These are phyloP conservation scores for Dothiorella sarmentorum DNA, from an alignment of 2,329 filamentous ascomycete genomes.

Conservation along the genomic window DNA sequence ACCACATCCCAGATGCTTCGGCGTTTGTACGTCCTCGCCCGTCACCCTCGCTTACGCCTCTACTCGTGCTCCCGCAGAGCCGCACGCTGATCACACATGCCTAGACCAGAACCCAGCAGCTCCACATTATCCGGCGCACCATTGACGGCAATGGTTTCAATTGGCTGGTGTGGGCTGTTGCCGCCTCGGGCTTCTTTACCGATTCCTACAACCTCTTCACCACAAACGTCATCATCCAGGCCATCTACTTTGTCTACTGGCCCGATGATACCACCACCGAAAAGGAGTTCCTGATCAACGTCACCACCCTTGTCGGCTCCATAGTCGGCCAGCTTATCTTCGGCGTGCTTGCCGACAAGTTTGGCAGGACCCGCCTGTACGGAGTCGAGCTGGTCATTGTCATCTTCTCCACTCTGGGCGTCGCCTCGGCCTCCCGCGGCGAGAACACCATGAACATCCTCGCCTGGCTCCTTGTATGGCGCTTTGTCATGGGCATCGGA, in stretches of 20 bases:
- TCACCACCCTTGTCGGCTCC: slow-evolving; percentile 39
- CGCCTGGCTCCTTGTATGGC: slow-evolving; percentile 40
- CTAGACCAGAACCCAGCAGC: slow-evolving; percentile 5
- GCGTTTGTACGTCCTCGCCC: background rate
- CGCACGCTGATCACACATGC: slow-evolving; percentile 9
- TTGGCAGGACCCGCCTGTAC: slow-evolving; percentile 40
- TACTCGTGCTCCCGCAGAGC: slow-evolving; percentile 4
- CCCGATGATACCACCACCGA: slow-evolving; percentile 24
- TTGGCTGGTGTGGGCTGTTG: slow-evolving; percentile 10
- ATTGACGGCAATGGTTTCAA: slow-evolving; percentile 8
- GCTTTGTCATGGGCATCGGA: slow-evolving; percentile 40
- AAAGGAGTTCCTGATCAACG: slow-evolving; percentile 33
- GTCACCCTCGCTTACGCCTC: background rate
- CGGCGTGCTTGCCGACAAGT: slow-evolving; percentile 37
- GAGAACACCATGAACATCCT: slow-evolving; percentile 37
- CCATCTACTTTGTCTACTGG: slow-evolving; percentile 41
- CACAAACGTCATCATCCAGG: slow-evolving; percentile 40
- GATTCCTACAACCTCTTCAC: slow-evolving; percentile 41
- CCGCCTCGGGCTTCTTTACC: slow-evolving; percentile 25
- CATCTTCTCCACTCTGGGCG: slow-evolving; percentile 38
- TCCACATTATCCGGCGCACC: slow-evolving; percentile 9
- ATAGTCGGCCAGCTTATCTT: slow-evolving; percentile 39
- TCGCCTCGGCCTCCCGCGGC: slow-evolving; percentile 38
- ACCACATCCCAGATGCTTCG: background rate
- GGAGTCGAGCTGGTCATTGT: slow-evolving; percentile 41